Conservation (phyloP, 176 grass and related monocot species). For the Saccharum officinarum region DNA sequence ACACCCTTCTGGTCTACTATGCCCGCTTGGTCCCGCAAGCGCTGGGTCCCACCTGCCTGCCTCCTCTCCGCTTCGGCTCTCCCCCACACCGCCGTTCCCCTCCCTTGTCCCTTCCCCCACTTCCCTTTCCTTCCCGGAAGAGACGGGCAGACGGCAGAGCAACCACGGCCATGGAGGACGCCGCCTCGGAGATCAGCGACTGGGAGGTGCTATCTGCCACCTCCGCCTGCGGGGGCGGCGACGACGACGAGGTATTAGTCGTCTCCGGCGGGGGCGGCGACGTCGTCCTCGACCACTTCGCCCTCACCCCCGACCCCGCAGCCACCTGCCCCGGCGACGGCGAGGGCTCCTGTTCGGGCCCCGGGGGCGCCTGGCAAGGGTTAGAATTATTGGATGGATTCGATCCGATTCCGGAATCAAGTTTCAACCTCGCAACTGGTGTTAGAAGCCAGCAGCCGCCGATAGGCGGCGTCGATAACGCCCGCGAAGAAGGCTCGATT, state of each 20-base stretch:
- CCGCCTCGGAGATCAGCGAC: conserved; percentile 46
- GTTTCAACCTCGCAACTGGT: not conserved
- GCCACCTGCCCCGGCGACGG: not conserved
- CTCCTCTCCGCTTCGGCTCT: not conserved
- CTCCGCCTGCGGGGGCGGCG: not conserved
- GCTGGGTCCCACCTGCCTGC: not conserved
- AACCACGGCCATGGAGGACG: conserved; percentile 44
- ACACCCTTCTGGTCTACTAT: not conserved
- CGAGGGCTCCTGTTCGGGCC: not conserved
- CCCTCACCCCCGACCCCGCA: not conserved
- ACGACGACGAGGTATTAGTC: not conserved
- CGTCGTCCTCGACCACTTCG: conserved; percentile 47
- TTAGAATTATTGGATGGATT: not conserved
- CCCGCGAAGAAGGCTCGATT: not conserved
- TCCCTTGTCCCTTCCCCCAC: not conserved
- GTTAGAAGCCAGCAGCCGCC: not conserved
- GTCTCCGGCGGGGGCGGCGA: conserved; percentile 30
- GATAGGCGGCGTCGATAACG: not conserved
- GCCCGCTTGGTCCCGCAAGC: not conserved
- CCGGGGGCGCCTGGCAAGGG: not conserved
- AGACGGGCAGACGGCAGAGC: not conserved
- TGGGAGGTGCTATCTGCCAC: conserved; percentile 57
- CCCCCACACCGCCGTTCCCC: not conserved
- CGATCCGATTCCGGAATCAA: not conserved
- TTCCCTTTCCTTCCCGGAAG: not conserved